A percentile compares a stretch with the other conserved stretches of the same genome.
These are phyloP conservation scores for Aspergillus hancockii DNA, from an alignment of 495 filamentous ascomycete genomes.

Conservation along the genomic window DNA sequence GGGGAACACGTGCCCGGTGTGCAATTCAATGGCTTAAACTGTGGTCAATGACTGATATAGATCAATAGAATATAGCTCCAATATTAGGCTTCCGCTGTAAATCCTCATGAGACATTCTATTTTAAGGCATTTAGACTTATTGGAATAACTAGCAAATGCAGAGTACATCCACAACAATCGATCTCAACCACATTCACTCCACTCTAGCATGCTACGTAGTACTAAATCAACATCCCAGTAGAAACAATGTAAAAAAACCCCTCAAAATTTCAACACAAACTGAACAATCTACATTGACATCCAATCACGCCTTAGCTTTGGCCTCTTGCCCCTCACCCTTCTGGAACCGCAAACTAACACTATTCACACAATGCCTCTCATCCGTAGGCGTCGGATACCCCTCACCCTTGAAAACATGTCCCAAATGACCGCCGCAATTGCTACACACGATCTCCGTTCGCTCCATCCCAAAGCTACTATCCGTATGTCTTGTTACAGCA, in stretches of 20 bases:
- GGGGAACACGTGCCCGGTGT: conserved; percentile 12
- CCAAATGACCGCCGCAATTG: conserved; percentile 93
- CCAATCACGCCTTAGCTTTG: neutral
- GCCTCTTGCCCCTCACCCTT: conserved; percentile 51
- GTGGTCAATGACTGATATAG: neutral
- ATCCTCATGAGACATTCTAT: too few relatives aligned
- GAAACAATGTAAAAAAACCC: neutral
- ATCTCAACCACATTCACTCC: too few relatives aligned
- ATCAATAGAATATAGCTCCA: neutral
- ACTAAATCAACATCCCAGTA: neutral
- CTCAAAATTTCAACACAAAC: neutral
- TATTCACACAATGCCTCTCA: conserved; percentile 97
- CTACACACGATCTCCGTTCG: conserved; percentile 91
- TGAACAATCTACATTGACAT: neutral
- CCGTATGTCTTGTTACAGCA: conserved; percentile 78
- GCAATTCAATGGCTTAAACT: conserved; percentile 6
- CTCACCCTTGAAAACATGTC: conserved; percentile 97
- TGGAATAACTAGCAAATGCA: too few relatives aligned
- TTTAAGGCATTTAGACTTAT: too few relatives aligned
- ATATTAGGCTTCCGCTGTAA: neutral
- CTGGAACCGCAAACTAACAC: conserved; percentile 81
- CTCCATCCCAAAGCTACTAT: conserved; percentile 76
- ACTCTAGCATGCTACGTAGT: too few relatives aligned
- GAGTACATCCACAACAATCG: too few relatives aligned
- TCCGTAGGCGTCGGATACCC: conserved; percentile 88